These are phyloP conservation scores for Globisporangium irregulare DNA, from an alignment of 352 stramenopile species.

Conservation along the genomic window DNA sequence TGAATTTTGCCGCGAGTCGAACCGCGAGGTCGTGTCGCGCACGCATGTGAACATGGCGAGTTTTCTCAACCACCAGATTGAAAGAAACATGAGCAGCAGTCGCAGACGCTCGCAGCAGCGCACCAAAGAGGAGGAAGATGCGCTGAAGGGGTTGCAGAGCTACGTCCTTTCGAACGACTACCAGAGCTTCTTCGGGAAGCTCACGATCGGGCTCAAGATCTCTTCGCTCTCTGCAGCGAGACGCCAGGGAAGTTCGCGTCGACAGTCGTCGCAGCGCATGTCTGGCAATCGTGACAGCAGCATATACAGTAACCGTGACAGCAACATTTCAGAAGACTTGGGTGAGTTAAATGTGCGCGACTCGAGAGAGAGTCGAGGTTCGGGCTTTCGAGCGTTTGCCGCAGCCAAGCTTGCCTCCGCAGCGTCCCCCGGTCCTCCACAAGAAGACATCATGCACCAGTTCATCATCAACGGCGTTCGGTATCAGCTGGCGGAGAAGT, in stretches of 20 bases:
- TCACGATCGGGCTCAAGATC: conserved; percentile 60
- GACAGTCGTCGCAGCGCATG: conserved; percentile 32
- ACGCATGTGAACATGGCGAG: conserved; percentile 81
- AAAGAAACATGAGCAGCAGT: conserved; percentile 18
- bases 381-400: conserved; percentile 46
- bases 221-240: conserved; percentile 55
- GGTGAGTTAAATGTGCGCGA: not conserved
- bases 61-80: conserved; percentile 56
- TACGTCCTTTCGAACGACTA: conserved; percentile 83
- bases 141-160: conserved; percentile 38
- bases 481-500: conserved; percentile 85
- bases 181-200: conserved; percentile 83
- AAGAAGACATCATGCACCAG: conserved; percentile 84
- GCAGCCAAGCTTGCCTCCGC: conserved; percentile 22
- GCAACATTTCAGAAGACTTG: not conserved
- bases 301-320: conserved; percentile 21
- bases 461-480: conserved; percentile 86
- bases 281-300: conserved; percentile 33
- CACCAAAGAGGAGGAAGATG: conserved; percentile 20
- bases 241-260: conserved; percentile 27
- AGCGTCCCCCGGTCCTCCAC: conserved; percentile 23
- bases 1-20: conserved; percentile 73
- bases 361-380: conserved; percentile 1
- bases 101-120: conserved; percentile 10
- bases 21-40: conserved; percentile 73